phyloP scores from a whole-genome alignment of 2,329 filamentous ascomycete species.

The Ascochyta pisi region DNA sequence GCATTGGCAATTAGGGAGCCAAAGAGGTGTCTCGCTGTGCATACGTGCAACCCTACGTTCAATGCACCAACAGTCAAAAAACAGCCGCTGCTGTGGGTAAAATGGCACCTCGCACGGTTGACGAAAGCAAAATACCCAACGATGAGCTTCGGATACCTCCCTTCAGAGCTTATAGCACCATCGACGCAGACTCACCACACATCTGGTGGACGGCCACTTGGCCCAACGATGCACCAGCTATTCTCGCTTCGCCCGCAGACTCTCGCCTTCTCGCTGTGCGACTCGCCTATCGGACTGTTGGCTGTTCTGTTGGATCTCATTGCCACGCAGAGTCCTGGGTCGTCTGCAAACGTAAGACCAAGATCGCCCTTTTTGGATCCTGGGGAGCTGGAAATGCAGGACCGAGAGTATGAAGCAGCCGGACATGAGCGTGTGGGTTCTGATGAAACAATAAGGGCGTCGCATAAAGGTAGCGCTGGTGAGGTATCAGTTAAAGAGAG shows the following conservation, averaged over 20 bases:
- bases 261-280: constrained; percentile 46
- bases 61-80: constrained; percentile 55
- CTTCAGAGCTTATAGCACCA: constrained; percentile 50
- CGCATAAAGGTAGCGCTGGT: not conserved
- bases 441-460: constrained; percentile 6
- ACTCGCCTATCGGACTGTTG: constrained; percentile 48
- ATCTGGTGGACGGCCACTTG: constrained; percentile 6
- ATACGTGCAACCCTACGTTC: constrained; percentile 67
- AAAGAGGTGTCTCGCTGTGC: constrained; percentile 64
- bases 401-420: constrained; percentile 14
- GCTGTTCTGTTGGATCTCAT: constrained; percentile 44
- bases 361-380: constrained; percentile 43
- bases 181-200: not conserved
- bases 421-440: constrained; percentile 15
- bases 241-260: constrained; percentile 47
- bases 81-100: constrained; percentile 59
- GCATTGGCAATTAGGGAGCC: constrained; percentile 57
- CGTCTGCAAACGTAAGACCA: constrained; percentile 27
- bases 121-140: constrained; percentile 50
- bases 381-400: constrained; percentile 36
- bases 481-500: not conserved
- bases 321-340: constrained; percentile 28
- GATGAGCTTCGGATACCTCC: constrained; percentile 63
- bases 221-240: constrained; percentile 30
- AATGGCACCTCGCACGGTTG: constrained; percentile 61